Percentiles rank a stretch among this genome's conserved stretches.
These are phyloP conservation scores for Phialocephala sp. DNA, from an alignment of 2,329 filamentous ascomycete genomes.

Conservation along the genomic window DNA sequence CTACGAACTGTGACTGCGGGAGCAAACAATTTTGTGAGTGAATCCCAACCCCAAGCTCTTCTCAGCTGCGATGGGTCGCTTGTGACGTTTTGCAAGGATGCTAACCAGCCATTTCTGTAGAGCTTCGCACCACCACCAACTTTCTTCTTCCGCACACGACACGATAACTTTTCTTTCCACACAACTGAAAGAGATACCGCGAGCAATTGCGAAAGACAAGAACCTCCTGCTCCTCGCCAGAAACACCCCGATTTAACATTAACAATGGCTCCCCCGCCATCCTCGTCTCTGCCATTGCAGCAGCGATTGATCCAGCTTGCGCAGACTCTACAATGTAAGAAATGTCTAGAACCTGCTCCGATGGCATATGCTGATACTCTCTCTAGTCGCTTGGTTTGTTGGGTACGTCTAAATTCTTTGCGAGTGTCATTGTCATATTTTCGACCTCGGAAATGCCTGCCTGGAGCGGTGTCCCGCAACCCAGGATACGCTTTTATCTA, in stretches of 20 bases:
- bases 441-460: constrained; percentile 14
- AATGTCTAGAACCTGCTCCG: constrained; percentile 39
- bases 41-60: not conserved
- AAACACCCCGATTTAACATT: constrained; percentile 15
- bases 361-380: constrained; percentile 35
- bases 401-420: constrained; percentile 64
- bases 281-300: constrained; percentile 41
- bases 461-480: constrained; percentile 23
- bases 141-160: constrained; percentile 26
- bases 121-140: constrained; percentile 24
- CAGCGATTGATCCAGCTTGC: constrained; percentile 75
- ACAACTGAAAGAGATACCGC: not conserved
- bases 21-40: constrained; percentile 11
- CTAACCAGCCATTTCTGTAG: constrained; percentile 24
- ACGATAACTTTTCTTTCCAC: constrained; percentile 4
- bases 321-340: constrained; percentile 90
- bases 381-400: constrained; percentile 76
- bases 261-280: constrained; percentile 44
- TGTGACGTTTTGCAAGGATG: constrained; percentile 15
- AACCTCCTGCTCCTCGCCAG: constrained; percentile 9
- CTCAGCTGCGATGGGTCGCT: constrained; percentile 18
- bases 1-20: not conserved
- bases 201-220: constrained; percentile 10
- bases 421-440: constrained; percentile 7
- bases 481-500: constrained; percentile 27